Conservation (phyloP, 208 protist genomes). For the Blechomonas ayalai region DNA sequence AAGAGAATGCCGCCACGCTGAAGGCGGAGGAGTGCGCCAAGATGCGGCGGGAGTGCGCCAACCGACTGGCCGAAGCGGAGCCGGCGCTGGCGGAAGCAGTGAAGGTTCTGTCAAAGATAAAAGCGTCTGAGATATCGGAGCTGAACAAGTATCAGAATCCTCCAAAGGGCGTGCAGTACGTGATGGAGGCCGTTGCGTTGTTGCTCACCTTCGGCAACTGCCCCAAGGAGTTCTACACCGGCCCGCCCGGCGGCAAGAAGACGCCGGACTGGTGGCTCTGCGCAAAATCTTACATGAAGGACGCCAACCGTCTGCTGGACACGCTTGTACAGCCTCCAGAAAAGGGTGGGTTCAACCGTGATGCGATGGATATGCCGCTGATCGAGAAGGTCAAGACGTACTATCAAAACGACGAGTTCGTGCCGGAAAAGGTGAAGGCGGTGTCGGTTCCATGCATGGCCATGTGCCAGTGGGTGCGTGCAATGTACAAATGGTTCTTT, state of each 20-base stretch:
- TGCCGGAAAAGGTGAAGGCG: constrained; percentile 85
- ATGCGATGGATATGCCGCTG: constrained; percentile 91
- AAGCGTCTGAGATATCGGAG: constrained; percentile 95
- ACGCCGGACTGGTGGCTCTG: constrained; percentile 95
- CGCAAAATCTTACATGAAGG: constrained; percentile 91
- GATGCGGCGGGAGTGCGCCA: constrained; percentile 87
- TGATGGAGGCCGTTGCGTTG: constrained; percentile 97
- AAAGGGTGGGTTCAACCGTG: constrained; percentile 87
- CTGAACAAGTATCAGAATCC: constrained; percentile 95
- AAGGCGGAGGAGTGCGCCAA: constrained; percentile 93
- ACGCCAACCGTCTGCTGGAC: constrained; percentile 88
- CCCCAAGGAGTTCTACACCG: constrained; percentile 90
- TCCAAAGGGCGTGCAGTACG: constrained; percentile 94
- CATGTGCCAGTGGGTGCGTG: constrained; percentile 97
- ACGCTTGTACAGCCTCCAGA: constrained; percentile 80
- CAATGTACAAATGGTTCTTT: constrained; percentile 97
- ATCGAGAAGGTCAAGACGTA: constrained; percentile 93
- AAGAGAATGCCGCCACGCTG: constrained; percentile 90
- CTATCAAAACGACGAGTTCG: constrained; percentile 92
- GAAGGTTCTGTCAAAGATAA: constrained; percentile 93
- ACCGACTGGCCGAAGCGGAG: constrained; percentile 94
- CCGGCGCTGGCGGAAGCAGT: constrained; percentile 92
- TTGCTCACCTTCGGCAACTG: constrained; percentile 93
- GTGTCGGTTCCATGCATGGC: constrained; percentile 96
- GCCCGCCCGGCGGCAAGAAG: constrained; percentile 89